Base-by-base conservation (phyloP, 129 eudicot species). In the Saposhnikovia divaricata region DNA sequence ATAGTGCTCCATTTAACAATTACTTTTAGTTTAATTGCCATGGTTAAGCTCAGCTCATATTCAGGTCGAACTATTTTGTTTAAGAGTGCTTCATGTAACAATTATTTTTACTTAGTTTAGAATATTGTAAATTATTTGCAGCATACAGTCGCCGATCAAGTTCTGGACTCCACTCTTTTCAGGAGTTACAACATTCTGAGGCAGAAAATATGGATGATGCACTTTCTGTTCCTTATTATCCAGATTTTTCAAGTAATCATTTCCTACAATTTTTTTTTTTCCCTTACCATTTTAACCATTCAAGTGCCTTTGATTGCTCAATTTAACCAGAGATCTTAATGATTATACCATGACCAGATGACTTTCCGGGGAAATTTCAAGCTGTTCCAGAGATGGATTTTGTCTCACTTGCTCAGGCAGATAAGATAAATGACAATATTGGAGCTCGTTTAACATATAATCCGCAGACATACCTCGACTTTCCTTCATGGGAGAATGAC, bases 71-170 rank as follows among this genome's bases (percentile, higher is more conserved):
- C 66, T 31, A 57, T 42, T 38, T 44, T 61, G 23, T 9, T 12
- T 42, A 18, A 10, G 28, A 27, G 38, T 76, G 34, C 43, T 19
- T 34, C 9, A n/a, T 2, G 5, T 43, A 15, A 61, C 7, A 38
- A 37, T 50, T 25, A 4, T n/a, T 78, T 65, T 25, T 21, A 65
- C 23, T 8, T 28, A 1, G 44, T 25, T 25, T 38, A 25, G 15
- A 42, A 42, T 14, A 27, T 38, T 21, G 31, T 14, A n/a, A 42
- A 65, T 37, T 65, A 78, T 37, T 48, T 86, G 86, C 98, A 94
- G 98, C 90, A 75, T 90, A 90, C 82, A 91, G 82, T 80, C 89
- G 87, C 72, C 97, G 90, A 68, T 82, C 96, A 48, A 90, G 87
- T 83, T 89, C 98, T 31, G 85, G 93, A 82, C 84, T 85, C 74